phyloP scores from a whole-genome alignment of 371 early-diverging fungal genomes.

The Apophysomyces ossiformis region DNA sequence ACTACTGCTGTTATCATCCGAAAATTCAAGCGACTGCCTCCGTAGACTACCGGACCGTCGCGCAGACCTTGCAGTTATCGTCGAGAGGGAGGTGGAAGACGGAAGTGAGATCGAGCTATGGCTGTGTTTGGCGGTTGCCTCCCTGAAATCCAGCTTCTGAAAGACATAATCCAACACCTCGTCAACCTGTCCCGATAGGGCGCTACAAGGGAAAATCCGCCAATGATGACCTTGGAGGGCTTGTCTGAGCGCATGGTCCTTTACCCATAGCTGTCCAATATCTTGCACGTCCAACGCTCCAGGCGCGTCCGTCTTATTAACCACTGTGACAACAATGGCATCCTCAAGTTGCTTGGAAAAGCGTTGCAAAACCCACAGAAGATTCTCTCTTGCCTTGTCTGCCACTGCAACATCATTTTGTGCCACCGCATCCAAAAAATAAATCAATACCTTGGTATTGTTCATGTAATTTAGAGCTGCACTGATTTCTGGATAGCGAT shows the following conservation, averaged over 20 bases:
- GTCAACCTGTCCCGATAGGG: constrained; percentile 32
- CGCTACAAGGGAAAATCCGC: constrained; percentile 39
- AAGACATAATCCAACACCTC: constrained; percentile 20
- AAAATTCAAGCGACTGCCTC: neutral
- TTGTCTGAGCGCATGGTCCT: constrained; percentile 21
- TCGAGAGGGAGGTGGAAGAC: neutral
- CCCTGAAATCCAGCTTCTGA: constrained; percentile 16
- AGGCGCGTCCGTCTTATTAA: constrained; percentile 30
- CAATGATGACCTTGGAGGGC: constrained; percentile 37
- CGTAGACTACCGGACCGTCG: neutral
- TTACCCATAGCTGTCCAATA: constrained; percentile 37
- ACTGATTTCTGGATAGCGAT: constrained; percentile 31
- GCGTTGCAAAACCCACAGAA: constrained; percentile 32
- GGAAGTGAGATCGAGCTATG: neutral
- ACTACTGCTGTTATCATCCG: constrained; percentile 2
- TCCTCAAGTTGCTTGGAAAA: constrained; percentile 23
- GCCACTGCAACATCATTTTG: constrained; percentile 22
- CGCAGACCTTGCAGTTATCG: constrained; percentile 10
- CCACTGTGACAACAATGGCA: constrained; percentile 38
- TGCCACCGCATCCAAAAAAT: constrained; percentile 33
- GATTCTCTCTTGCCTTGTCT: constrained; percentile 27
- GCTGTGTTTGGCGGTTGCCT: constrained; percentile 8
- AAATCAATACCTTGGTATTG: constrained; percentile 33
- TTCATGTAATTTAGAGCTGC: constrained; percentile 26
- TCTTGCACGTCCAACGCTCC: constrained; percentile 36